A percentile compares a stretch with the other conserved stretches of the same genome.
phyloP scores from a whole-genome alignment of 352 stramenopile species.

The Peronospora destructor region DNA sequence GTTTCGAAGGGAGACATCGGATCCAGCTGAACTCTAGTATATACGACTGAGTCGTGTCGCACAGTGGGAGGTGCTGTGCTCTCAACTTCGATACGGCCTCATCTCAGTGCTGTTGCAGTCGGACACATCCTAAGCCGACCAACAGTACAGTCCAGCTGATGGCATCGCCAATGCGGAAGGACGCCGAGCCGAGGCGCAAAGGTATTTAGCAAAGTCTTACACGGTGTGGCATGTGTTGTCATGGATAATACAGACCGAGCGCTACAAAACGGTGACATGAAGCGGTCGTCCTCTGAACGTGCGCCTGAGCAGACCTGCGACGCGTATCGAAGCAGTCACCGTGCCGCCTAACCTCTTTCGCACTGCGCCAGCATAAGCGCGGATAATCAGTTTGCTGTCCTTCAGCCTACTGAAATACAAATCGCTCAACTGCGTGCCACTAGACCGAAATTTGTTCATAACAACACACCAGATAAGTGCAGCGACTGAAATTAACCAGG shows the following conservation, averaged over 20 bases:
- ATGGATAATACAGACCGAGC: constrained; percentile 56
- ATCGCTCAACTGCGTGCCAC: background rate
- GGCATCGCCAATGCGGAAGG: no score
- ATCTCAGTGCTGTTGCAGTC: constrained; percentile 30
- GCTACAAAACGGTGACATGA: constrained; percentile 46
- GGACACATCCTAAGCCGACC: no score
- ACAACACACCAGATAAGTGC: constrained; percentile 4
- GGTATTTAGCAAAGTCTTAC: constrained; percentile 29
- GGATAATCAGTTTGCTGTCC: background rate
- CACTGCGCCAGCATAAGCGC: constrained; percentile 13
- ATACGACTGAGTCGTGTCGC: constrained; percentile 82
- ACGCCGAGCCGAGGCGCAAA: no score
- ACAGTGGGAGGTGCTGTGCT: constrained; percentile 17
- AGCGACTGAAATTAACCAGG: constrained; percentile 11
- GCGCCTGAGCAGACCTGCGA: constrained; percentile 44
- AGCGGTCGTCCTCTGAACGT: constrained; percentile 56
- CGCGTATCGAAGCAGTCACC: constrained; percentile 68
- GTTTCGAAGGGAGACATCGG: no score
- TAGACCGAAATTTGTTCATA: constrained; percentile 3
- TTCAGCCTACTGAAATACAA: constrained; percentile 11
- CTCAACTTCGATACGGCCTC: constrained; percentile 11
- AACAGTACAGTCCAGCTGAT: no score
- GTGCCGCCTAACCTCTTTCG: constrained; percentile 36
- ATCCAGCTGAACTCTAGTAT: no score
- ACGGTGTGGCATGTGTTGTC: constrained; percentile 63